A percentile compares a stretch with the other conserved stretches of the same genome.
phyloP scores from a whole-genome alignment of 1,139 yeast species.

The Candida sanyaensis region DNA sequence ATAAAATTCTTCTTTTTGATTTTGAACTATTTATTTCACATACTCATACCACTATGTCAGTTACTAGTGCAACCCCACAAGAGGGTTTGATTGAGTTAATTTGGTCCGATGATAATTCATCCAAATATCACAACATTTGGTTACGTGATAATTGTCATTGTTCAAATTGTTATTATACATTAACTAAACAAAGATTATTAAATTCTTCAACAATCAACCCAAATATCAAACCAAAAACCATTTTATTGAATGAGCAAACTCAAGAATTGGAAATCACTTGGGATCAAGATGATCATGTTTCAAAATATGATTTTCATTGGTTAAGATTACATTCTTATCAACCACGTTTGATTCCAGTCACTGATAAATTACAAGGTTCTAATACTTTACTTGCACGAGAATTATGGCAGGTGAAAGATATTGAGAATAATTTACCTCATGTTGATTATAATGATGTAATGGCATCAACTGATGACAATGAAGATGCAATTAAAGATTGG shows the following conservation, averaged over 20 bases:
- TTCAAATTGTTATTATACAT: constrained; percentile 55
- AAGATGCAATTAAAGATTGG: constrained; percentile 58
- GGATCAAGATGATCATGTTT: constrained; percentile 36
- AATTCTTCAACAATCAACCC: constrained; percentile 58
- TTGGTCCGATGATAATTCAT: constrained; percentile 13
- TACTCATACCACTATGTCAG: constrained; percentile 29
- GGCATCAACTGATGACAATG: constrained; percentile 27
- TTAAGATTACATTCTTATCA: constrained; percentile 58
- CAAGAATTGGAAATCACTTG: constrained; percentile 15
- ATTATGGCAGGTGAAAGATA: constrained; percentile 53
- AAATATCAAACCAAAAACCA: constrained; percentile 39
- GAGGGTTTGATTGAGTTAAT: constrained; percentile 10
- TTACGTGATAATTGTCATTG: constrained; percentile 73
- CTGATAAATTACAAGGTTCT: constrained; percentile 28
- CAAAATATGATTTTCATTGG: constrained; percentile 54
- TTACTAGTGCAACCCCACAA: constrained; percentile 1
- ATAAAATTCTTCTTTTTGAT: no score
- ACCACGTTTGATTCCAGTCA: constrained; percentile 45
- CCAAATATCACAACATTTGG: constrained; percentile 58
- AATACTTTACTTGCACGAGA: constrained; percentile 29
- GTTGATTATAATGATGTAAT: constrained; percentile 54
- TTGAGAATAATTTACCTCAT: constrained; percentile 47
- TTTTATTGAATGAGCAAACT: constrained; percentile 20
- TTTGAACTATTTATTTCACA: no score
- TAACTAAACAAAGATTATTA: constrained; percentile 65